Conservation (phyloP, 805 yeast species). For the Metschnikowia borealis region DNA sequence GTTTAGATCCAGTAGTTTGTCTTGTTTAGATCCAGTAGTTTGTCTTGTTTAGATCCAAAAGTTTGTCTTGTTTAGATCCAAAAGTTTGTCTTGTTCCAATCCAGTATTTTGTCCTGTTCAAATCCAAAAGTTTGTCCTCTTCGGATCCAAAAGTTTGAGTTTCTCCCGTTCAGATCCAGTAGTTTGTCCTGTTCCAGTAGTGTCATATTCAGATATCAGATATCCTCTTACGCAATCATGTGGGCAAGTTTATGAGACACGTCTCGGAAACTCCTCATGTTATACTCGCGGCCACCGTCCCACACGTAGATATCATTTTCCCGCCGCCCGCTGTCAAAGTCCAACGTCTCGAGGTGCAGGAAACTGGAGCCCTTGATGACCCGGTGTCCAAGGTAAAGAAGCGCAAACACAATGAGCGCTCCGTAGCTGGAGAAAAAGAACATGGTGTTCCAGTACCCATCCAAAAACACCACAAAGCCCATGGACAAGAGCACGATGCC, state of each 20-base stretch:
- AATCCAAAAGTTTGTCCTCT: too few relatives aligned
- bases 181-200: too few relatives aligned
- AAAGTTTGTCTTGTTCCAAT: too few relatives aligned
- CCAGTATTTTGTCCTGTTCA: too few relatives aligned
- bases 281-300: conserved; percentile 63
- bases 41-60: too few relatives aligned
- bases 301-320: conserved; percentile 78
- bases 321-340: conserved; percentile 78
- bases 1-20: too few relatives aligned
- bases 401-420: conserved; percentile 48
- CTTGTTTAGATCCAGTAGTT: too few relatives aligned
- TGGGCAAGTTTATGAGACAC: conserved; percentile 30
- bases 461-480: conserved; percentile 61
- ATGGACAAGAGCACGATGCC: conserved; percentile 47
- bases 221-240: conserved; percentile 26
- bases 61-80: too few relatives aligned
- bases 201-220: too few relatives aligned
- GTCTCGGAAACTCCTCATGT: conserved; percentile 30
- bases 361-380: conserved; percentile 57
- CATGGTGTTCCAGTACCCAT: conserved; percentile 55
- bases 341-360: conserved; percentile 68
- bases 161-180: too few relatives aligned
- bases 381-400: conserved; percentile 54
- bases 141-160: too few relatives aligned
- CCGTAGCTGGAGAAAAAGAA: conserved; percentile 66